Evolutionary conservation across 768 basidiomycete species (phyloP), one percentile per base, ranked within the genome.

Genomic region (Podaxis carcinomalis): DNA sequence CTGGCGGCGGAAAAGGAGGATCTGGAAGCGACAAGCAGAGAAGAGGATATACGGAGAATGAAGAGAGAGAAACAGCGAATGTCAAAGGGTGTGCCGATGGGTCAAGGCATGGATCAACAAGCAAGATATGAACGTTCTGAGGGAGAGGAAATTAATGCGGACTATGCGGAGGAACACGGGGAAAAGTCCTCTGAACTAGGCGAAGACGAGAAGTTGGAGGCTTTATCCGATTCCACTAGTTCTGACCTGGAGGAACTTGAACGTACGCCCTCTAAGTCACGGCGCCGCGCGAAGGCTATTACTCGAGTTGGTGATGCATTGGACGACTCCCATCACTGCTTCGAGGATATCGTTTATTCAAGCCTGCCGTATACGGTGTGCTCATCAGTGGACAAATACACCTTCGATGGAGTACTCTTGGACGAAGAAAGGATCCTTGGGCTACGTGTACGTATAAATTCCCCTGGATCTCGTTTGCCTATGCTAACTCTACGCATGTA

Each of bases 381-480:
- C 52, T 46, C 63, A 5, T 60, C 65, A 1, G 54, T 56, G 9
- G 28, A 50, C 4, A 6, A 28, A 10, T 67, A 65, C 27, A 25
- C 47, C 0, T 78, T 69, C 60, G 66, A 72, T 49, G 75, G 75
- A 2, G 65, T 78, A 19, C 62, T 80, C 49, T 68, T 79, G 68
- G 78, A 79, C 39, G 78, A 80, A 63, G 74, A 78, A 60, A 70
- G 77, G 64, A 63, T 80, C 6, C 51, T 80, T 36, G 77, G 76
- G 6, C 64, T 77, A 25, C 63, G 61, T 54, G 75, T 76, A 61
- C 37, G 75, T 71, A n/a, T 39, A 36, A n/a, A 16, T 46, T 21
- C 21, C 9, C 10, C 27, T 44, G 3, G 4, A 5, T 13, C 23
- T 7, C 10, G 2, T 23, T 35, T 46, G 1, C 9, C 14, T 4